Evolutionary conservation across 228 moss, liverwort and hornwort species (phyloP).

Genomic region (Sphagnum fallax): DNA sequence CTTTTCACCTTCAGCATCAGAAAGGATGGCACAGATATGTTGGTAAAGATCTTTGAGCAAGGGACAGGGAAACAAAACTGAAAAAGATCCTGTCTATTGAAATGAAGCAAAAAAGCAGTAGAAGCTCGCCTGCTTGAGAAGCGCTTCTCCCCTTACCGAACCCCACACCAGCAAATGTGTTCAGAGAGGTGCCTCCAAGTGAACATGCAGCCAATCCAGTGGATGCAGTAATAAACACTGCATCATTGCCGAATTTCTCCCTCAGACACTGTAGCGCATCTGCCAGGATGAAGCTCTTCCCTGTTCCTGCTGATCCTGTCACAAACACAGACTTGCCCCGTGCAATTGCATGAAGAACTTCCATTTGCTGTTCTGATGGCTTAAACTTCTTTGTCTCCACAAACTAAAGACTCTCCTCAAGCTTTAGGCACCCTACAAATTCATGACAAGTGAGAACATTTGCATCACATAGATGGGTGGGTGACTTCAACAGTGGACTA

Average conservation of each 20-base stretch:
- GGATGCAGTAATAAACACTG: constrained; percentile 80
- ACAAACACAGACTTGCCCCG: constrained; percentile 67
- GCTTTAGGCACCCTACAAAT: constrained; percentile 9
- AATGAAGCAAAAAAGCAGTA: neutral
- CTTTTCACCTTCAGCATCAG: constrained; percentile 29
- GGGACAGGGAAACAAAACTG: no score
- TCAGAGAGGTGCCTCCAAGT: constrained; percentile 73
- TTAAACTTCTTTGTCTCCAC: constrained; percentile 3
- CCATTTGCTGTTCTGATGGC: constrained; percentile 56
- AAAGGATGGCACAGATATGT: no score
- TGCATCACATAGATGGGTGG: neutral
- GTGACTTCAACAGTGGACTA: no score
- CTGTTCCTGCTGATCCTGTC: constrained; percentile 82
- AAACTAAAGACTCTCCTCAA: constrained; percentile 5
- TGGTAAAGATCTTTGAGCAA: no score
- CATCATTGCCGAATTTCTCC: constrained; percentile 38
- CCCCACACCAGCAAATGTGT: constrained; percentile 83
- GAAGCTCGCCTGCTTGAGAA: constrained; percentile 41
- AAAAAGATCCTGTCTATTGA: no score
- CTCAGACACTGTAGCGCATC: constrained; percentile 55
- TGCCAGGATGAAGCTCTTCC: constrained; percentile 75
- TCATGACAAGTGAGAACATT: neutral
- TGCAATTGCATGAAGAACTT: constrained; percentile 59
- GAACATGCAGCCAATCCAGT: constrained; percentile 90
- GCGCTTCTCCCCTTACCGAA: constrained; percentile 45